Evolutionary conservation across 1,284 basidiomycete species (phyloP).

Genomic region (Sanghuangporus sanghuang): DNA sequence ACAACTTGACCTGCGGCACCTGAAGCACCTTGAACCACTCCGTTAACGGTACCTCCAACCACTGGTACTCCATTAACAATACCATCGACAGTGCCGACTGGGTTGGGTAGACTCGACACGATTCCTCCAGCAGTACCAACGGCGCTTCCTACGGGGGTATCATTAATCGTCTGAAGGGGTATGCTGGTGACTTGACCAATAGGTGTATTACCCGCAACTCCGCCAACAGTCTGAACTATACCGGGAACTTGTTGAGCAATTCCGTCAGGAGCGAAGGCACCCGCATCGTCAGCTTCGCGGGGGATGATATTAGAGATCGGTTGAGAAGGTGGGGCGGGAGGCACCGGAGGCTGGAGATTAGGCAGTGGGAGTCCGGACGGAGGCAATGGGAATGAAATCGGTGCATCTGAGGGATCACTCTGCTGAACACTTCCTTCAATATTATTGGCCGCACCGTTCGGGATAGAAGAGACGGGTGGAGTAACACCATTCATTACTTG

Average conservation of each 20-base stretch:
- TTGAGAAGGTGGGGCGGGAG: not conserved
- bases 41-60: conserved; percentile 1
- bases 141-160: not conserved
- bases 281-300: not conserved
- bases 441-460: not conserved
- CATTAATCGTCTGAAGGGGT: conserved; percentile 1
- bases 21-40: not conserved
- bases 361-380: not conserved
- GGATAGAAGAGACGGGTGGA: not conserved
- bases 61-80: not conserved
- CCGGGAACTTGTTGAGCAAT: not conserved
- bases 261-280: not conserved
- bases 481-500: not conserved
- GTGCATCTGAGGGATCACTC: not conserved
- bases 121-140: not conserved
- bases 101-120: not conserved
- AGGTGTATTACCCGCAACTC: not conserved
- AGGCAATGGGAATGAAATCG: too few relatives aligned
- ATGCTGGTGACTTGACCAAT: not conserved
- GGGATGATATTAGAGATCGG: not conserved
- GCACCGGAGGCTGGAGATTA: not conserved
- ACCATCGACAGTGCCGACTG: not conserved
- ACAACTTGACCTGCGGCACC: not conserved
- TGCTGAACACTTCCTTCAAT: not conserved
- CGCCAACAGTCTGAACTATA: not conserved